A percentile compares a stretch with the other conserved stretches of the same genome.
phyloP scores from a whole-genome alignment of 352 stramenopile genomes.

The Aphanomyces euteiches region DNA sequence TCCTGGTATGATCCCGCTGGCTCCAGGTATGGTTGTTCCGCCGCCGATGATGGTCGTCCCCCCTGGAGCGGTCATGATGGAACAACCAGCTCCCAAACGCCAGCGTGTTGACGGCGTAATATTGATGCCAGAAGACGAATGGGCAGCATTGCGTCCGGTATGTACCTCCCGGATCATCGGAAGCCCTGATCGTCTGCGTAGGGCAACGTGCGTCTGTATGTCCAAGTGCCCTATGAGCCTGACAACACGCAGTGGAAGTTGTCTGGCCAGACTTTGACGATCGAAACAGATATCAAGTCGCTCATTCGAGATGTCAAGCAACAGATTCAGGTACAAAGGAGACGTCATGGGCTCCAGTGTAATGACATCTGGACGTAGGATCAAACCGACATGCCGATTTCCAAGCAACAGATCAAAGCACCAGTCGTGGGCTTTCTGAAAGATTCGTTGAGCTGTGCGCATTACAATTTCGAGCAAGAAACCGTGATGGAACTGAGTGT shows the following conservation, averaged over 20 bases:
- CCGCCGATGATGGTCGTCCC: neutral
- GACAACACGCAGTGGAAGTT: slow-evolving; percentile 92
- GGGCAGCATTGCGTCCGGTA: slow-evolving; percentile 70
- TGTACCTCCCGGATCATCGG: slow-evolving; percentile 30
- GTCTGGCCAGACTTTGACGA: slow-evolving; percentile 86
- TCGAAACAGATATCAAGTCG: slow-evolving; percentile 85
- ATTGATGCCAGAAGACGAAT: slow-evolving; percentile 76
- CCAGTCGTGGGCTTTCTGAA: slow-evolving; percentile 89
- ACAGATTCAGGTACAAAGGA: too few species aligned
- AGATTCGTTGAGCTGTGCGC: slow-evolving; percentile 68
- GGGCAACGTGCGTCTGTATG: slow-evolving; percentile 57
- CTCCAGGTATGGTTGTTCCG: slow-evolving; percentile 28
- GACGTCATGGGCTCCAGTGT: too few species aligned
- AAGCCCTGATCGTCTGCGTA: slow-evolving; percentile 31
- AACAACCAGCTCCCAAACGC: slow-evolving; percentile 62
- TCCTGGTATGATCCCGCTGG: slow-evolving; percentile 19
- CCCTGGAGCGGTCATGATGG: slow-evolving; percentile 29
- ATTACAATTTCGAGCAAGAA: slow-evolving; percentile 84
- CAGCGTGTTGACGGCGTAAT: slow-evolving; percentile 58
- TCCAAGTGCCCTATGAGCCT: slow-evolving; percentile 84
- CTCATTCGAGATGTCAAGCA: slow-evolving; percentile 90
- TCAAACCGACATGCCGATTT: slow-evolving; percentile 88
- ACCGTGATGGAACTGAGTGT: slow-evolving; percentile 71
- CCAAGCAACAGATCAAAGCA: slow-evolving; percentile 95
- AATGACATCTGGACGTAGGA: slow-evolving; percentile 34